These are phyloP conservation scores for Ricinus communis DNA, from an alignment of 345 rosid species.

Conservation along the genomic window DNA sequence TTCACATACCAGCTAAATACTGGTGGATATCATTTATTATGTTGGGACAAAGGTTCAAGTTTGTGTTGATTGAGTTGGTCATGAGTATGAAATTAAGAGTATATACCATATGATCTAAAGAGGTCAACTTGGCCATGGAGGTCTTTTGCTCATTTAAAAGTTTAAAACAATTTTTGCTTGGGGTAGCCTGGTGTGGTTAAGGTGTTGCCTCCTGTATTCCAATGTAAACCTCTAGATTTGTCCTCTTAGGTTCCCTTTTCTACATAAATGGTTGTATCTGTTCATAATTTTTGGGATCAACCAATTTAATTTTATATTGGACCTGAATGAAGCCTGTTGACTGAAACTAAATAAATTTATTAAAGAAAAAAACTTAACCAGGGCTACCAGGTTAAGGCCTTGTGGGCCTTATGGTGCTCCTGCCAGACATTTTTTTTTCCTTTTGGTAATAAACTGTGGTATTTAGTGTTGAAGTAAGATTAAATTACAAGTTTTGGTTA, in stretches of 20 bases:
- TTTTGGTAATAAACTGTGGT: background rate
- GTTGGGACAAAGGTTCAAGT: background rate
- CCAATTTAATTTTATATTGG: background rate
- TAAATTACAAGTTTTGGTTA: background rate
- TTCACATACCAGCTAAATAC: background rate
- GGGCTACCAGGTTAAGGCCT: too few relatives aligned
- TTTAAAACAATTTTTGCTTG: background rate
- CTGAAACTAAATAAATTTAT: constrained; percentile 1
- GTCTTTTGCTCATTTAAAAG: background rate
- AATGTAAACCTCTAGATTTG: background rate
- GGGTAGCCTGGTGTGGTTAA: constrained; percentile 1
- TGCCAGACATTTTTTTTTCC: too few relatives aligned
- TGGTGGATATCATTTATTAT: background rate
- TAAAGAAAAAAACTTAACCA: background rate
- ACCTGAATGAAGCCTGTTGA: background rate
- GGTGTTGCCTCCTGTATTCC: background rate
- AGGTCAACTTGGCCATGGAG: background rate
- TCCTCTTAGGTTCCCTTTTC: background rate
- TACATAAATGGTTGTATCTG: background rate
- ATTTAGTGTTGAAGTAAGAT: background rate
- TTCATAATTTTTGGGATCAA: background rate
- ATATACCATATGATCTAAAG: too few relatives aligned
- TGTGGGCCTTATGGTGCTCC: too few relatives aligned
- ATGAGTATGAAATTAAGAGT: background rate
- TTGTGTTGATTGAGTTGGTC: background rate